phyloP scores from a whole-genome alignment of 1,284 basidiomycete genomes.

The Erythrobasidium hasegawianum region DNA sequence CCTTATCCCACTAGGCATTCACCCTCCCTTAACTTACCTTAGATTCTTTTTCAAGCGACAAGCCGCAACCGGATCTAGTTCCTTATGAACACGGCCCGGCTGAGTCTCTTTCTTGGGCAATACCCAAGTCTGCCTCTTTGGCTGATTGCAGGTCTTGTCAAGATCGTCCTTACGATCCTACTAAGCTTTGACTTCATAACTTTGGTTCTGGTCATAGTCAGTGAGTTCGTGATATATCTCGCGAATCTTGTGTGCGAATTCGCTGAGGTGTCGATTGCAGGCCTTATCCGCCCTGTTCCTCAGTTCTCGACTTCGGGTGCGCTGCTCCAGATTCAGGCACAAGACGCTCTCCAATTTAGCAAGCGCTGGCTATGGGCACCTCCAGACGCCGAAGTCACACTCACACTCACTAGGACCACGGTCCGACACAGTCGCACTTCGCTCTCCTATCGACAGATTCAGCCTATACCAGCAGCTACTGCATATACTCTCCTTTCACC shows the following conservation, averaged over 20 bases:
- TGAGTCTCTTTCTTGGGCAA: no score
- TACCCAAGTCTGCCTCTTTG: no score
- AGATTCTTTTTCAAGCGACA: no score
- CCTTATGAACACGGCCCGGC: neutral
- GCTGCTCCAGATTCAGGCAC: slow-evolving; percentile 20
- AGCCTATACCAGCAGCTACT: neutral
- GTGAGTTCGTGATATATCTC: neutral
- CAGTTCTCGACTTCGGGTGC: slow-evolving; percentile 19
- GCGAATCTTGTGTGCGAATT: neutral
- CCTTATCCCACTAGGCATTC: no score
- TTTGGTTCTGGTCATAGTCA: slow-evolving; percentile 8
- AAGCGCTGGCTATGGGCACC: slow-evolving; percentile 4
- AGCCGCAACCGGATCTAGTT: no score
- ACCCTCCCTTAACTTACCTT: no score
- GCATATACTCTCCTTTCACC: neutral
- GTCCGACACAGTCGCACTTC: neutral
- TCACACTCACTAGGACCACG: neutral
- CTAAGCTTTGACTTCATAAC: neutral
- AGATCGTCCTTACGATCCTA: neutral
- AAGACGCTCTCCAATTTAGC: slow-evolving; percentile 9
- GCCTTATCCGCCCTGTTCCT: slow-evolving; percentile 22
- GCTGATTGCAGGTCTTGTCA: no score
- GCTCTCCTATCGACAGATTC: neutral
- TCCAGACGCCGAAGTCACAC: neutral
- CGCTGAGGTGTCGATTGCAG: neutral